Conservation (phyloP, 2,329 filamentous ascomycete genomes). For the Geosmithia morbida region DNA sequence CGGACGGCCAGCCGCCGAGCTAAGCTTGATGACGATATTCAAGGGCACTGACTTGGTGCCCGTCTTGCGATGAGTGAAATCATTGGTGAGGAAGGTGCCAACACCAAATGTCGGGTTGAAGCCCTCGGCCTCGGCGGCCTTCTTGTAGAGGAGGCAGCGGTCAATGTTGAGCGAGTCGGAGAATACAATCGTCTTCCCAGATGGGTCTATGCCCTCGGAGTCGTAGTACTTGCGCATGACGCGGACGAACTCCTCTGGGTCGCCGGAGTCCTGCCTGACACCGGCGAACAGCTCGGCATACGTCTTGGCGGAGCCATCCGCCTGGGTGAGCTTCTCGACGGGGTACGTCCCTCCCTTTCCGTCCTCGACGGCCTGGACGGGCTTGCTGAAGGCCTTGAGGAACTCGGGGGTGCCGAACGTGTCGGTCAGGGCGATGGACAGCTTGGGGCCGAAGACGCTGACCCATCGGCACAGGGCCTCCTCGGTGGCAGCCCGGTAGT, state of each 20-base stretch:
- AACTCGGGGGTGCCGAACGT: conserved; percentile 92
- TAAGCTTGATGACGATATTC: conserved; percentile 97
- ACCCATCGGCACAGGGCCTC: conserved; percentile 80
- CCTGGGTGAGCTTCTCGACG: conserved; percentile 24
- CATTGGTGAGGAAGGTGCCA: conserved; percentile 91
- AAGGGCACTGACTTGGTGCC: conserved; percentile 77
- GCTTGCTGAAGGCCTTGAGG: conserved; percentile 66
- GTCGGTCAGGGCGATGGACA: conserved; percentile 85
- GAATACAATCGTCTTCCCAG: conserved; percentile 83
- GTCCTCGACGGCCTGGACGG: conserved; percentile 29
- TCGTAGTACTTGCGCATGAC: conserved; percentile 74
- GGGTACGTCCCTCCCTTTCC: conserved; percentile 7
- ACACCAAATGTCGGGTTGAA: conserved; percentile 87
- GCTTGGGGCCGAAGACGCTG: conserved; percentile 71
- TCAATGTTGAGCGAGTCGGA: conserved; percentile 92
- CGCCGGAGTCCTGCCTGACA: conserved; percentile 81
- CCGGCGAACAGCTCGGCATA: conserved; percentile 77
- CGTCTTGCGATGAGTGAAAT: conserved; percentile 61
- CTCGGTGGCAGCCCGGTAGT: conserved; percentile 78
- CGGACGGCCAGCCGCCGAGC: conserved; percentile 63
- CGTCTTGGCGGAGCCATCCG: conserved; percentile 32
- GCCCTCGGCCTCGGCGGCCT: conserved; percentile 61
- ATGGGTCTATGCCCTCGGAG: conserved; percentile 49
- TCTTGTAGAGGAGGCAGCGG: conserved; percentile 79
- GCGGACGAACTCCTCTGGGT: conserved; percentile 67